phyloP scores from a whole-genome alignment of 192 early-diverging fungal species.

The Entomortierella parvispora region DNA sequence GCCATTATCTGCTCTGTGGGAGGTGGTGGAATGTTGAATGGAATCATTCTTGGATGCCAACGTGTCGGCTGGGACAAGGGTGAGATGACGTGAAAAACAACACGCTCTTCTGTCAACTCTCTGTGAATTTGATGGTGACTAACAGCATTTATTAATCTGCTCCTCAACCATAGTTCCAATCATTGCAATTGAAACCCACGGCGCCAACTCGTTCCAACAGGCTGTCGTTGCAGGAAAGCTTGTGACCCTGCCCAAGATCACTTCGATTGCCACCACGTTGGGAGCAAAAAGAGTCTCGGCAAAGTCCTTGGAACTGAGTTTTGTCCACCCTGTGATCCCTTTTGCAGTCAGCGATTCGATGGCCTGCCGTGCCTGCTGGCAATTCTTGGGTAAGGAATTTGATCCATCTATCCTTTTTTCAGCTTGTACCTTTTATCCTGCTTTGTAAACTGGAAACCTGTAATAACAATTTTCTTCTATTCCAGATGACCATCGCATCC shows the following conservation, averaged over 20 bases:
- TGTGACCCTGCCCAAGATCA: conserved; percentile 53
- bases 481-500: conserved; percentile 66
- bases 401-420: too few species aligned
- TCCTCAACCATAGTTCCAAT: conserved; percentile 74
- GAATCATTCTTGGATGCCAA: conserved; percentile 71
- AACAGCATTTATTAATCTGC: too few species aligned
- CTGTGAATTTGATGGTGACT: too few species aligned
- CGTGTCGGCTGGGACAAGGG: conserved; percentile 66
- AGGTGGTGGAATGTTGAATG: conserved; percentile 76
- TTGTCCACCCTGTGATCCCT: conserved; percentile 63
- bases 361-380: conserved; percentile 59
- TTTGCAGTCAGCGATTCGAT: conserved; percentile 69
- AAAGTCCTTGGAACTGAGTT: conserved; percentile 58
- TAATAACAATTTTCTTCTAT: conserved; percentile 37
- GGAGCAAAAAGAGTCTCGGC: conserved; percentile 53
- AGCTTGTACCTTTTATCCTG: conserved; percentile 25
- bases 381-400: conserved; percentile 68
- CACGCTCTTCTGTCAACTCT: background rate
- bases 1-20: conserved; percentile 75
- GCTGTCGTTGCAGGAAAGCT: conserved; percentile 65
- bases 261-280: conserved; percentile 59
- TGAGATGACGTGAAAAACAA: background rate
- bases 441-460: too few species aligned
- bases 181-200: conserved; percentile 80
- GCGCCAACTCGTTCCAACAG: conserved; percentile 76